These are phyloP conservation scores for Phylloporus rhodoxanthus DNA, from an alignment of 768 basidiomycete genomes.

Conservation along the genomic window DNA sequence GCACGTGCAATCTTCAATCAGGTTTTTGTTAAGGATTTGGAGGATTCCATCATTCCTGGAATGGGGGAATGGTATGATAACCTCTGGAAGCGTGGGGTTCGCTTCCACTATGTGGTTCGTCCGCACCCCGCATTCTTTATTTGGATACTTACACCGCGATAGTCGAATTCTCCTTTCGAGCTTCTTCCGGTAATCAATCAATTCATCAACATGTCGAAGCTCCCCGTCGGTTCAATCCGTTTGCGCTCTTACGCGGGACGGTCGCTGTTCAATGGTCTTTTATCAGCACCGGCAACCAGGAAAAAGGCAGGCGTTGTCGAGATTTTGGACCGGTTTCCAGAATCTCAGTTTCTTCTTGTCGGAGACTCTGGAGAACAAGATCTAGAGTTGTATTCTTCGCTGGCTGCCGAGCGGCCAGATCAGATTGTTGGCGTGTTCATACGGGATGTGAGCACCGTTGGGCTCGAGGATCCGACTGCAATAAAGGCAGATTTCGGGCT, in stretches of 20 bases:
- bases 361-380: constrained; percentile 97
- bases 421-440: constrained; percentile 81
- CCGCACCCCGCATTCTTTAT: neutral
- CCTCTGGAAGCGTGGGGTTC: constrained; percentile 66
- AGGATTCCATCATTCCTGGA: constrained; percentile 73
- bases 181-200: constrained; percentile 71
- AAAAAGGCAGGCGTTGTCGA: constrained; percentile 81
- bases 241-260: constrained; percentile 82
- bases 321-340: constrained; percentile 65
- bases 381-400: constrained; percentile 77
- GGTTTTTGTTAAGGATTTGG: constrained; percentile 82
- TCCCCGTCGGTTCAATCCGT: constrained; percentile 73
- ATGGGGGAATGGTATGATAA: constrained; percentile 74
- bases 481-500: constrained; percentile 6
- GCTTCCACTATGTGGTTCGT: constrained; percentile 87
- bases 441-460: constrained; percentile 54
- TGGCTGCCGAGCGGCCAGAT: constrained; percentile 62
- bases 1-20: constrained; percentile 81
- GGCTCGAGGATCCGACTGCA: constrained; percentile 63
- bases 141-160: constrained; percentile 5
- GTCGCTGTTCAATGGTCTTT: constrained; percentile 75
- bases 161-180: constrained; percentile 89
- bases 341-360: constrained; percentile 74
- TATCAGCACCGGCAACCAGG: constrained; percentile 74
- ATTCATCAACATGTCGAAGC: constrained; percentile 63